A percentile compares a stretch with the other conserved stretches of the same genome.
These are phyloP conservation scores for Malus hybrid DNA, from an alignment of 331 rosid species.

Conservation along the genomic window DNA sequence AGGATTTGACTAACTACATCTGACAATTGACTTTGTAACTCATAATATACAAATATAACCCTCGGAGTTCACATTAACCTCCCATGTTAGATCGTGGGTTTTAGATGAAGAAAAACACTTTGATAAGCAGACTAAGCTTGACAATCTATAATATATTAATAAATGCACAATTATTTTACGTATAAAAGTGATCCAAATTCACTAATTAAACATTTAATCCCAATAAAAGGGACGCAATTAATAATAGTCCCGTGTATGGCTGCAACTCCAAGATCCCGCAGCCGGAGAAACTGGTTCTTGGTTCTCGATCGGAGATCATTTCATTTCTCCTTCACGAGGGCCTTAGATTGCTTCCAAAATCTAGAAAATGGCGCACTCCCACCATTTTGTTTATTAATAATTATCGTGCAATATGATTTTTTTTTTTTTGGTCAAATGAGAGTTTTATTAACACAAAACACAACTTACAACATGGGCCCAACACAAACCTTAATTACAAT, in stretches of 20 bases:
- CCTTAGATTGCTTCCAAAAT: neutral
- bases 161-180: neutral
- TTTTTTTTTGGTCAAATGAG: too few relatives aligned
- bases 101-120: neutral
- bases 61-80: too few relatives aligned
- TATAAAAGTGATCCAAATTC: neutral
- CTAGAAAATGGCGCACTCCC: neutral
- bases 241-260: neutral
- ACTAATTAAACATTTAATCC: neutral
- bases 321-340: neutral
- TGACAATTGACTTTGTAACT: too few relatives aligned
- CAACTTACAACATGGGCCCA: too few relatives aligned
- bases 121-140: neutral
- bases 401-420: neutral
- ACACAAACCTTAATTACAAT: too few relatives aligned
- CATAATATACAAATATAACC: too few relatives aligned
- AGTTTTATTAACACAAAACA: too few relatives aligned
- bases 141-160: neutral
- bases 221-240: neutral
- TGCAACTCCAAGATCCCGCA: neutral
- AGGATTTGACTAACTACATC: too few relatives aligned
- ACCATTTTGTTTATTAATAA: neutral
- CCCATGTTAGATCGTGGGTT: neutral
- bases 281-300: slow-evolving; percentile 5
- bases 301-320: neutral